Evolutionary conservation across 768 basidiomycete species (phyloP), one percentile per base, ranked within the genome.

Genomic region (Podaxis sp.): DNA sequence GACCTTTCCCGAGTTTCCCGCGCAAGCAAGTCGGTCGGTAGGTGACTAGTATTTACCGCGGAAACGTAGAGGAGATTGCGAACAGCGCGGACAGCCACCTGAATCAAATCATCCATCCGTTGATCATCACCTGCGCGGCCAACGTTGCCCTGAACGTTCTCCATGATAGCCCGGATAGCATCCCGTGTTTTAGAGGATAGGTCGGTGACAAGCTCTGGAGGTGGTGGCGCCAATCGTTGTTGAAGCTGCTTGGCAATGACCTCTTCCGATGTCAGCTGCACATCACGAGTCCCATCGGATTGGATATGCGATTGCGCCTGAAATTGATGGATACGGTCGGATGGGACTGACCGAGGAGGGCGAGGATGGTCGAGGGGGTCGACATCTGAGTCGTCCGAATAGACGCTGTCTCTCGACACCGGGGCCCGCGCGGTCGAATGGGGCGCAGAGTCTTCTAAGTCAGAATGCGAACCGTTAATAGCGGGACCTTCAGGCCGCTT

Each of bases 341-440:
- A 65, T 57, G 72, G 58, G 38, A 72, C 73, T 55, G 68, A 65
- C 46, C 69, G 68, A 38, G 71, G 73, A 52, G 69, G 68, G 49
- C 70, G 72, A 51, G 71, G 63, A 57, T 75, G 68, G 39, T 82
- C 82, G 3, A 77, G 67, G 4, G 86, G 86, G 33, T 87, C 82
- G 39, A 90, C 77, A 56, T 89, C 90, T 9, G 91, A 93, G 69
- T 90, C 88, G 68, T 95, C 93, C 9, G 92, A 93, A 69, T 88
- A 86, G 36, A 87, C 83, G 70, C 92, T 92, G 58, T 83, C 75
- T 38, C 53, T 62, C 1, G 53, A 62, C 13, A n/a, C 53, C 22
- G 52, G 4, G n/a, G 44, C 17, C 17, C 22, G 53, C 7, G 44
- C 9, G 3, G 60, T 33, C 83, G 82, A 28, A 77, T 77, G 51